A percentile compares a stretch with the other conserved stretches of the same genome.
These are phyloP conservation scores for Persicaria maculosa DNA, from an alignment of 148 eudicot species.

Conservation along the genomic window DNA sequence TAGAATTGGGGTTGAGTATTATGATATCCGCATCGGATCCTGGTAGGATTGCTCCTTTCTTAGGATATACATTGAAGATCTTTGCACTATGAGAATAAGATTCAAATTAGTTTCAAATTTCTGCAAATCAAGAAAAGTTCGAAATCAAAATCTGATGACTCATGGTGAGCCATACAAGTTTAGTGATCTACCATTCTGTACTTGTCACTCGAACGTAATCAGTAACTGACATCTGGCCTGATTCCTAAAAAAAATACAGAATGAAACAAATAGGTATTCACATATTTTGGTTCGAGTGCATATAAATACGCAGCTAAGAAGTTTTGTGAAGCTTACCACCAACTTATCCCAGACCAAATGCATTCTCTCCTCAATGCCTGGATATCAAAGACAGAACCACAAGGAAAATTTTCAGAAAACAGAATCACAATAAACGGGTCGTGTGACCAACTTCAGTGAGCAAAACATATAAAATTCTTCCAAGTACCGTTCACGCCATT, in stretches of 20 bases:
- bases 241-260: slow-evolving; percentile 38
- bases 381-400: not conserved
- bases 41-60: slow-evolving; percentile 84
- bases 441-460: not conserved
- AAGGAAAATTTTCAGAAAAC: not conserved
- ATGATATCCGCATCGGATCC: slow-evolving; percentile 99
- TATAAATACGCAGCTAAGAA: not conserved
- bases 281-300: not conserved
- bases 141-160: not conserved
- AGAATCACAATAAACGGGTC: not conserved
- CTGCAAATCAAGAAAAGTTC: not conserved
- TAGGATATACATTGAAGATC: slow-evolving; percentile 87
- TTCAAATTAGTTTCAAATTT: slow-evolving; percentile 4
- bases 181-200: slow-evolving; percentile 72
- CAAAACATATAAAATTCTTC: not conserved
- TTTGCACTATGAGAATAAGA: slow-evolving; percentile 49
- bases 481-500: slow-evolving; percentile 90
- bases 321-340: slow-evolving; percentile 60
- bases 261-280: not conserved
- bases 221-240: slow-evolving; percentile 77
- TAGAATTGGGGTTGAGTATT: slow-evolving; percentile 81
- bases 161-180: not conserved
- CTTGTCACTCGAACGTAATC: slow-evolving; percentile 95
- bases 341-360: slow-evolving; percentile 86
- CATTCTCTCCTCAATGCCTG: slow-evolving; percentile 97